Evolutionary conservation across 1,284 basidiomycete species (phyloP).

Genomic region (Ceratobasidium sp.): DNA sequence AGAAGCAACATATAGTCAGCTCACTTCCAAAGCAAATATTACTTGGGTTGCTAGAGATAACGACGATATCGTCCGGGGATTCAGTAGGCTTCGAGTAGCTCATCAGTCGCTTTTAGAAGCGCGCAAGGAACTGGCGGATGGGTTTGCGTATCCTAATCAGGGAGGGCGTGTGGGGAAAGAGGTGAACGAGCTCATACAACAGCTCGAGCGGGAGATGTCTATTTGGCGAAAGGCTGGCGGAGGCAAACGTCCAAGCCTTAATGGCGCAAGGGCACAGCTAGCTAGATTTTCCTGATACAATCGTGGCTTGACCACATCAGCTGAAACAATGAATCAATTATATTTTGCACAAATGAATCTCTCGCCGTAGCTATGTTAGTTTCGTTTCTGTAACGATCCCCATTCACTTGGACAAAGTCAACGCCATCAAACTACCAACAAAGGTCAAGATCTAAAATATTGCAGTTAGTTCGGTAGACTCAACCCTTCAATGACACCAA

Average conservation of each 20-base stretch:
- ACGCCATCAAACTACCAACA: constrained; percentile 61
- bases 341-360: constrained; percentile 4
- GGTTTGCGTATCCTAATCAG: constrained; percentile 52
- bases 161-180: constrained; percentile 50
- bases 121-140: constrained; percentile 51
- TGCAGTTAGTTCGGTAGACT: neutral
- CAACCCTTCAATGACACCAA: neutral
- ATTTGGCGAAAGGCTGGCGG: constrained; percentile 66
- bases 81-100: constrained; percentile 69
- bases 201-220: constrained; percentile 72
- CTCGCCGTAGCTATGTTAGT: neutral
- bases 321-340: constrained; percentile 12
- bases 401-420: constrained; percentile 14
- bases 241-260: constrained; percentile 23
- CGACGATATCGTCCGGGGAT: constrained; percentile 54
- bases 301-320: neutral
- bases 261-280: neutral
- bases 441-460: constrained; percentile 70
- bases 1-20: neutral
- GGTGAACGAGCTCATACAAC: constrained; percentile 57
- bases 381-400: neutral
- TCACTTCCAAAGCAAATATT: constrained; percentile 25
- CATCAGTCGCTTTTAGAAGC: constrained; percentile 71
- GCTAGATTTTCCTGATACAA: neutral
- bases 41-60: constrained; percentile 18